phyloP scores from a whole-genome alignment of 2,329 filamentous ascomycete species.

The Colletotrichum tamarilloi region DNA sequence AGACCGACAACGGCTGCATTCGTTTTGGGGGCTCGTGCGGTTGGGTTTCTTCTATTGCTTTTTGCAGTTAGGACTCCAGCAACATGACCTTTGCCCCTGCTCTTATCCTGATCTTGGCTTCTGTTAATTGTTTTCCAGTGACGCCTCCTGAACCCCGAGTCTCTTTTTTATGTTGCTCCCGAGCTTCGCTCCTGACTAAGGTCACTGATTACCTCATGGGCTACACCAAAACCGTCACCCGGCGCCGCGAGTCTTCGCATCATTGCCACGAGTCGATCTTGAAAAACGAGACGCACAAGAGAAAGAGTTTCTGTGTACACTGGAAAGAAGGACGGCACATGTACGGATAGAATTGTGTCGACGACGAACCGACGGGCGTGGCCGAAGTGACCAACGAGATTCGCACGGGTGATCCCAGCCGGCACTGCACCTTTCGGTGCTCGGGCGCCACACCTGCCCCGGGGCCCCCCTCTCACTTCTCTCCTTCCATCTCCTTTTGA shows the following conservation, averaged over 20 bases:
- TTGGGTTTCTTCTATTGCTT: neutral
- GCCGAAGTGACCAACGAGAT: conserved; percentile 15
- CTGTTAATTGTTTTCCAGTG: neutral
- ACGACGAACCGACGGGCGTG: neutral
- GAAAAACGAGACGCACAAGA: conserved; percentile 4
- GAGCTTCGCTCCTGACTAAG: neutral
- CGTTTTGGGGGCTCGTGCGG: neutral
- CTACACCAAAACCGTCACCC: neutral
- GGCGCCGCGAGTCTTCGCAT: neutral
- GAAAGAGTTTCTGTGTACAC: neutral
- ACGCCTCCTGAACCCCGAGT: neutral
- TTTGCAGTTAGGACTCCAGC: neutral
- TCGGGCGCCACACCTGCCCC: conserved; percentile 20
- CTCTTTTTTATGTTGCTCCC: neutral
- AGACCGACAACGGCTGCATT: neutral
- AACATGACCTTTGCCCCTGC: neutral
- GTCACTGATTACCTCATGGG: neutral
- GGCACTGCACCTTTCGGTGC: conserved; percentile 25
- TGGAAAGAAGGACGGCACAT: neutral
- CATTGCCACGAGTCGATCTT: conserved; percentile 10
- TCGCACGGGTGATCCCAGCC: conserved; percentile 19
- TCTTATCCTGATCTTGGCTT: neutral
- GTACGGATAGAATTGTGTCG: neutral
- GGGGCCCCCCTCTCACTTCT: conserved; percentile 5
- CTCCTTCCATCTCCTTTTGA: conserved; percentile 27